These are phyloP conservation scores for Phycomyces blakesleeanus DNA, from an alignment of 192 early-diverging fungal species.

Conservation along the genomic window DNA sequence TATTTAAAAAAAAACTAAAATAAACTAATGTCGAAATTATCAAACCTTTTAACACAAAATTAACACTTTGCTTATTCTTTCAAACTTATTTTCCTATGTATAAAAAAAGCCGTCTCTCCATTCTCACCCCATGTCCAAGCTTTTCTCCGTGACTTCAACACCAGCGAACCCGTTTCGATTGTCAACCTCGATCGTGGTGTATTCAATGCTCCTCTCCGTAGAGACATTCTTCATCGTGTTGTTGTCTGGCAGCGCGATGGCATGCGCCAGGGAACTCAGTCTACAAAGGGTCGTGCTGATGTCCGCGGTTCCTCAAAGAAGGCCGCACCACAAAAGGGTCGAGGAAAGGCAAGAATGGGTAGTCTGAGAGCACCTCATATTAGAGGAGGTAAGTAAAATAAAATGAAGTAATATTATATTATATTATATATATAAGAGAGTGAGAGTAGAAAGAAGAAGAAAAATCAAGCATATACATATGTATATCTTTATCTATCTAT, in stretches of 20 bases:
- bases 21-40: not conserved
- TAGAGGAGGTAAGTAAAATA: conserved; percentile 63
- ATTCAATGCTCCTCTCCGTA: conserved; percentile 70
- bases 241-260: conserved; percentile 85
- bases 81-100: too few species aligned
- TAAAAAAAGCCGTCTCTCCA: conserved; percentile 19
- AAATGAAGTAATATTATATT: too few species aligned
- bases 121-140: conserved; percentile 59
- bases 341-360: conserved; percentile 88
- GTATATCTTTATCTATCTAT: too few species aligned
- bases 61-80: too few species aligned
- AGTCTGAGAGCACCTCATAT: conserved; percentile 81
- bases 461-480: not conserved
- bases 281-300: conserved; percentile 73
- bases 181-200: conserved; percentile 67
- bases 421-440: too few species aligned
- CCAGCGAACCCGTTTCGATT: conserved; percentile 67
- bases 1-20: not conserved
- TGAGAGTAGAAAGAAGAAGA: not conserved
- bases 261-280: conserved; percentile 79
- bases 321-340: conserved; percentile 86
- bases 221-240: conserved; percentile 80
- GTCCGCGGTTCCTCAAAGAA: conserved; percentile 84
- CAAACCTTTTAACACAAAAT: conserved; percentile 2
- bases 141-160: conserved; percentile 71